phyloP scores from a whole-genome alignment of 257 asterid species.

The Cordia subcordata region DNA sequence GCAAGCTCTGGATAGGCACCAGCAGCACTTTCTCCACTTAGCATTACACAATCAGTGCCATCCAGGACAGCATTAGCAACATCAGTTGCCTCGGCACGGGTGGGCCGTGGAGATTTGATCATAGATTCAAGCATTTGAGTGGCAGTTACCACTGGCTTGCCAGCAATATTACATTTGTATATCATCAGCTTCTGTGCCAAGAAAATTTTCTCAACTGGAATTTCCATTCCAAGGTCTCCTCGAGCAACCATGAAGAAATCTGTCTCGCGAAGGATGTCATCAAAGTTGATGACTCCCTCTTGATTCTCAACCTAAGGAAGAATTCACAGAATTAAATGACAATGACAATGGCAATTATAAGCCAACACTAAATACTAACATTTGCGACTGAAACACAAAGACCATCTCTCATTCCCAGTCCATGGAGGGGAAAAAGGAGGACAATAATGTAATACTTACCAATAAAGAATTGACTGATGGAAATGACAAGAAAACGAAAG shows the following conservation, averaged over 20 bases:
- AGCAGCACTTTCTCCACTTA: slow-evolving; percentile 90
- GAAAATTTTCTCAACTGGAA: slow-evolving; percentile 84
- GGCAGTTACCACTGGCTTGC: slow-evolving; percentile 88
- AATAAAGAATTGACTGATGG: too few species aligned
- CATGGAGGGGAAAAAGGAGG: too few species aligned
- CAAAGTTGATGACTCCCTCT: slow-evolving; percentile 82
- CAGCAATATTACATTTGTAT: slow-evolving; percentile 77
- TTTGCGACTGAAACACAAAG: too few species aligned
- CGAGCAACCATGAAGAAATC: slow-evolving; percentile 95
- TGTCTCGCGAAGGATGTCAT: slow-evolving; percentile 76
- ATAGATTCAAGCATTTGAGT: slow-evolving; percentile 94
- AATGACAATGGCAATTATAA: neutral
- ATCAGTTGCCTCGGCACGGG: slow-evolving; percentile 93
- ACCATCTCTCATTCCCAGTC: too few species aligned
- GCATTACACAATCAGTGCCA: slow-evolving; percentile 90
- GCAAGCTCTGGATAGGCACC: slow-evolving; percentile 89
- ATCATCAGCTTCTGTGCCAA: slow-evolving; percentile 94
- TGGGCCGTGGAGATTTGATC: slow-evolving; percentile 92
- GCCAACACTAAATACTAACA: neutral
- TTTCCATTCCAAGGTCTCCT: slow-evolving; percentile 93
- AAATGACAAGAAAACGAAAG: too few species aligned
- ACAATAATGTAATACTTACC: too few species aligned
- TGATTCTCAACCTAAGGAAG: slow-evolving; percentile 74
- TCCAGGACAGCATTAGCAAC: slow-evolving; percentile 88
- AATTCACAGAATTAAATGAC: neutral